Evolutionary conservation across 192 early-diverging fungal genomes (phyloP).

Genomic region (Coemansia sp.): DNA sequence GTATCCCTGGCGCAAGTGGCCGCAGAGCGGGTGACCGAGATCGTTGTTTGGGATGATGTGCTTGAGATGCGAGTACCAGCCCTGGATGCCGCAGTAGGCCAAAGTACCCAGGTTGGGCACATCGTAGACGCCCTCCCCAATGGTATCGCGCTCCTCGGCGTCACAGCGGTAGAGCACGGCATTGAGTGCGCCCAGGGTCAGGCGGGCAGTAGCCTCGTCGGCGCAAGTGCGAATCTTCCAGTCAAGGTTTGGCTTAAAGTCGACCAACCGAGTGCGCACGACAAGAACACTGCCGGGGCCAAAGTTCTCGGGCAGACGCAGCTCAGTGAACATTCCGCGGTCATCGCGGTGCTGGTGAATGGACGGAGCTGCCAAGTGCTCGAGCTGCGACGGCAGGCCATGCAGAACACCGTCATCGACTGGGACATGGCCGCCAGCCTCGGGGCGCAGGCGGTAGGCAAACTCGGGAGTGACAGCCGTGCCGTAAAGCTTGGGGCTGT

Average conservation of each 20-base stretch:
- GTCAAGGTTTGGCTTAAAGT: conserved; percentile 61
- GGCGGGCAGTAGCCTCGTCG: conserved; percentile 63
- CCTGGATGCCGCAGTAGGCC: conserved; percentile 92
- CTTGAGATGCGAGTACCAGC: conserved; percentile 82
- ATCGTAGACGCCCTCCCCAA: conserved; percentile 82
- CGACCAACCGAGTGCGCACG: conserved; percentile 62
- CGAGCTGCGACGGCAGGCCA: conserved; percentile 63
- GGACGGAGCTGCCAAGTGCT: conserved; percentile 57
- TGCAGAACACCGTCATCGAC: conserved; percentile 55
- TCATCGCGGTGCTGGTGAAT: conserved; percentile 52
- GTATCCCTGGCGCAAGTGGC: conserved; percentile 82
- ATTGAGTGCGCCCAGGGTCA: conserved; percentile 80
- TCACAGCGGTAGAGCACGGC: conserved; percentile 82
- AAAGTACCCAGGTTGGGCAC: conserved; percentile 85
- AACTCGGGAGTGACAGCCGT: conserved; percentile 61
- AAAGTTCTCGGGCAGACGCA: conserved; percentile 70
- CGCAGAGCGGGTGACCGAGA: conserved; percentile 90
- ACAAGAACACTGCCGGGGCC: conserved; percentile 84
- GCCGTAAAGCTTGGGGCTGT: conserved; percentile 64
- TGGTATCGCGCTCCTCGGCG: conserved; percentile 85
- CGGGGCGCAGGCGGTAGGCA: conserved; percentile 61
- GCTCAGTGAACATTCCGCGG: conserved; percentile 63
- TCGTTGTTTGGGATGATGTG: conserved; percentile 85
- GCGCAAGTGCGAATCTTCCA: conserved; percentile 63
- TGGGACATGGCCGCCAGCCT: neutral